Evolutionary conservation across 345 rosid species (phyloP), one percentile per base, ranked within the genome.

Genomic region (Hibiscus syriacus): DNA sequence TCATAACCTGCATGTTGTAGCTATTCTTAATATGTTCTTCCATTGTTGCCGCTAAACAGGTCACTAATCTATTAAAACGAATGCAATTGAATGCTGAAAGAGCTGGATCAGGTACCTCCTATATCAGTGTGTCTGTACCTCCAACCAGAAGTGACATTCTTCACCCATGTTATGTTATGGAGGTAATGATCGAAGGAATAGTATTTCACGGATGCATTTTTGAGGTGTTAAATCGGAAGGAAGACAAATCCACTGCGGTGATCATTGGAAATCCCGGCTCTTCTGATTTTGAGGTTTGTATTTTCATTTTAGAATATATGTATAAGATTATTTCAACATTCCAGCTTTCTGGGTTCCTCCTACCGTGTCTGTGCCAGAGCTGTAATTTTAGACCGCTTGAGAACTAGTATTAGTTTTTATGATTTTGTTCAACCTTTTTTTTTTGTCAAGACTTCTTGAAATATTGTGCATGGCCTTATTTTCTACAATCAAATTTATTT

Each of bases 151-250:
- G 98, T 70, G 98, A 92, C 72, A 80, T 92, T 73, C 96, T 92
- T 74, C 98, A 92, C 73, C 84, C 90, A 9, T 90, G 95, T 80
- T 96, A 92, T 83, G 89, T 88, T 67, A 86, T 90, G 96, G 98
- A 90, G 96, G 98, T 92, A 81, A 54, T 32, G 46, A 25, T 46
- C 55, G n/a, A 41, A 68, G 27, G 14, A 27, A 64, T 25, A 43
- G 45, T n/a, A 16, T 55, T 64, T 55, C 16, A 26, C 50, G 19
- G 49, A 29, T 27, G 3, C 14, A 43, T 63, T 25, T 54, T 38
- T 36, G 75, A 60, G 32, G 75, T 87, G 90, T 73, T 94, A 75
- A 91, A 92, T 61, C 82, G 83, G 32, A 64, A 75, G 46, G 95
- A 85, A 79, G 90, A 84, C 66, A 70, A 79, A 60, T 73, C 85